Percentiles rank a stretch among this genome's conserved stretches.
phyloP scores from a whole-genome alignment of 164 flowering plant genomes.

The Kalanchoe fedtschenkoi region DNA sequence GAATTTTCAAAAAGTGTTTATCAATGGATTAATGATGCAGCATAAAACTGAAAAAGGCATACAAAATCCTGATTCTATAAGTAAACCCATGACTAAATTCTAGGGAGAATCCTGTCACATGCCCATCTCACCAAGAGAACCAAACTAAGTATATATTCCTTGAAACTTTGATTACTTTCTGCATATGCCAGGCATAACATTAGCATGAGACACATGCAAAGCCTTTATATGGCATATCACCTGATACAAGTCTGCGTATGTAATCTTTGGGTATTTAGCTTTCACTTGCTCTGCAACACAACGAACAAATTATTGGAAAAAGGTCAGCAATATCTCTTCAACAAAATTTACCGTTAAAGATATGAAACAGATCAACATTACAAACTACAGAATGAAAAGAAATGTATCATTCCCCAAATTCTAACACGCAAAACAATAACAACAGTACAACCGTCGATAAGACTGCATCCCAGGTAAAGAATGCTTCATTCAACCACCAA shows the following conservation, averaged over 20 bases:
- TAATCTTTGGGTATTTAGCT: slow-evolving; percentile 60
- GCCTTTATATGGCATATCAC: slow-evolving; percentile 22
- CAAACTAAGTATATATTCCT: not conserved
- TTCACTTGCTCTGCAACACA: slow-evolving; percentile 61
- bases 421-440: not conserved
- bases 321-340: not conserved
- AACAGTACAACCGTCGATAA: not conserved
- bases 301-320: slow-evolving; percentile 8
- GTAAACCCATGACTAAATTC: not conserved
- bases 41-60: too few species aligned
- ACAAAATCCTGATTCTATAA: not conserved
- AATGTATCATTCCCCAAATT: not conserved
- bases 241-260: slow-evolving; percentile 91
- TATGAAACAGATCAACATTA: not conserved
- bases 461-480: not conserved
- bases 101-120: not conserved
- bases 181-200: not conserved
- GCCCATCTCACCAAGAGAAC: not conserved
- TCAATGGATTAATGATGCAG: too few species aligned
- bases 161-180: not conserved
- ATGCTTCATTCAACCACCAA: not conserved
- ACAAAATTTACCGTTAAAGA: not conserved
- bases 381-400: not conserved
- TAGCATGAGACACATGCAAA: not conserved
- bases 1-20: too few species aligned